These are phyloP conservation scores for Daedalea quercina DNA, from an alignment of 768 basidiomycete genomes.

Conservation along the genomic window DNA sequence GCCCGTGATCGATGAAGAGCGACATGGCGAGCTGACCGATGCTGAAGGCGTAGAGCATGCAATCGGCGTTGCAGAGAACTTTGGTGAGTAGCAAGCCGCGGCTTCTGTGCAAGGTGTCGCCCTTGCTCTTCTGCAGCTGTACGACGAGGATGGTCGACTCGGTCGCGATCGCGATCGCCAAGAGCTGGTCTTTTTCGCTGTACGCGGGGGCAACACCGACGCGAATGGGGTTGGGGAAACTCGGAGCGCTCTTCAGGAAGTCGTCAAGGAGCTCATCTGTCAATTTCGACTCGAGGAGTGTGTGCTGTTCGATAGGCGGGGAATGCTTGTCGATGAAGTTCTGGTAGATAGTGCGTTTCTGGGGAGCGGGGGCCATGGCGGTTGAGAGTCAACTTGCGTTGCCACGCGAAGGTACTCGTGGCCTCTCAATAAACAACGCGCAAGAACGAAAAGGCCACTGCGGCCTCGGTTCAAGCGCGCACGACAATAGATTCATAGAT, in stretches of 20 bases:
- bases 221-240: slow-evolving; percentile 16
- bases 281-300: slow-evolving; percentile 16
- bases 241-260: slow-evolving; percentile 7
- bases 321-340: slow-evolving; percentile 20
- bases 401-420: neutral
- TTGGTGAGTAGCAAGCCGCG: slow-evolving; percentile 29
- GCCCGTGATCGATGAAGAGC: slow-evolving; percentile 33
- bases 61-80: slow-evolving; percentile 38
- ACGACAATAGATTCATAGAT: neutral
- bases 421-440: neutral
- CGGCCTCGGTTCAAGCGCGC: neutral
- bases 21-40: slow-evolving; percentile 43
- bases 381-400: neutral
- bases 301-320: slow-evolving; percentile 14
- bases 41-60: slow-evolving; percentile 48
- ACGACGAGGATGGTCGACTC: slow-evolving; percentile 20
- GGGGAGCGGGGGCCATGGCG: slow-evolving; percentile 3
- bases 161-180: slow-evolving; percentile 41
- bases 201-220: slow-evolving; percentile 50
- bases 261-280: slow-evolving; percentile 12
- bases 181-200: slow-evolving; percentile 32
- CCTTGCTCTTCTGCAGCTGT: slow-evolving; percentile 16
- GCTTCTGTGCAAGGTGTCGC: slow-evolving; percentile 8
- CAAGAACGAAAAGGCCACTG: neutral
- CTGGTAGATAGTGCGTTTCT: slow-evolving; percentile 12